Conservation (phyloP, 2,329 filamentous ascomycete species). For the Mycosphaerella arachidis region DNA sequence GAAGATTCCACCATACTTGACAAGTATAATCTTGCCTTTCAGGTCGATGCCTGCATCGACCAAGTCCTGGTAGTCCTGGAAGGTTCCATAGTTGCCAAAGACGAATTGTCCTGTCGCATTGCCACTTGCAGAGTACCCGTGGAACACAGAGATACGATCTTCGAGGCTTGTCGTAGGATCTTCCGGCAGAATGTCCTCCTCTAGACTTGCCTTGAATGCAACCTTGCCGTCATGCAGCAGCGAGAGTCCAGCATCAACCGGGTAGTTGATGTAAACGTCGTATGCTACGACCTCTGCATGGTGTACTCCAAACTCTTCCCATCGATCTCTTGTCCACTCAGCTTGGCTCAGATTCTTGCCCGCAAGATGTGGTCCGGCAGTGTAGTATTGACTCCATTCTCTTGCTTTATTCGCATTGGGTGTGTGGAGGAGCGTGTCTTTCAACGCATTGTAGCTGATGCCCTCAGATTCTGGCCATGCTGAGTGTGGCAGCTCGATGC, state of each 20-base stretch:
- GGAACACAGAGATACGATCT: slow-evolving; percentile 80
- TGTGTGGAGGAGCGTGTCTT: slow-evolving; percentile 51
- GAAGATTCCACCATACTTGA: slow-evolving; percentile 81
- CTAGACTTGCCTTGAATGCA: slow-evolving; percentile 57
- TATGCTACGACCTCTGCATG: slow-evolving; percentile 45
- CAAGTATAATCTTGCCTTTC: slow-evolving; percentile 79
- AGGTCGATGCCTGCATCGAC: slow-evolving; percentile 68
- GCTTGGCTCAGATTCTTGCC: slow-evolving; percentile 51
- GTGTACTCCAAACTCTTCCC: slow-evolving; percentile 47
- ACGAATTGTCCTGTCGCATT: slow-evolving; percentile 86
- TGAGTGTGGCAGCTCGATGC: slow-evolving; percentile 29
- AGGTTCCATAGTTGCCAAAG: slow-evolving; percentile 89
- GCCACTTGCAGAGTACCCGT: slow-evolving; percentile 87
- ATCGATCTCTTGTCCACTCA: slow-evolving; percentile 47
- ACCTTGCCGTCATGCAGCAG: slow-evolving; percentile 38
- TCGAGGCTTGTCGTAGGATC: slow-evolving; percentile 71
- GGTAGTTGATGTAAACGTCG: slow-evolving; percentile 51
- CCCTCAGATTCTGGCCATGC: slow-evolving; percentile 44
- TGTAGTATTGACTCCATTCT: slow-evolving; percentile 50
- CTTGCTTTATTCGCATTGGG: slow-evolving; percentile 50
- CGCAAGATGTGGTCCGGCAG: slow-evolving; percentile 47
- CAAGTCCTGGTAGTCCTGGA: slow-evolving; percentile 78
- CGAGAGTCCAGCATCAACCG: slow-evolving; percentile 38
- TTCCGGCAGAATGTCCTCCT: slow-evolving; percentile 78
- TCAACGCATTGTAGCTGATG: slow-evolving; percentile 52